A percentile compares a stretch with the other conserved stretches of the same genome.
These are phyloP conservation scores for Aspergillus sp. DNA, from an alignment of 2,329 filamentous ascomycete genomes.

Conservation along the genomic window DNA sequence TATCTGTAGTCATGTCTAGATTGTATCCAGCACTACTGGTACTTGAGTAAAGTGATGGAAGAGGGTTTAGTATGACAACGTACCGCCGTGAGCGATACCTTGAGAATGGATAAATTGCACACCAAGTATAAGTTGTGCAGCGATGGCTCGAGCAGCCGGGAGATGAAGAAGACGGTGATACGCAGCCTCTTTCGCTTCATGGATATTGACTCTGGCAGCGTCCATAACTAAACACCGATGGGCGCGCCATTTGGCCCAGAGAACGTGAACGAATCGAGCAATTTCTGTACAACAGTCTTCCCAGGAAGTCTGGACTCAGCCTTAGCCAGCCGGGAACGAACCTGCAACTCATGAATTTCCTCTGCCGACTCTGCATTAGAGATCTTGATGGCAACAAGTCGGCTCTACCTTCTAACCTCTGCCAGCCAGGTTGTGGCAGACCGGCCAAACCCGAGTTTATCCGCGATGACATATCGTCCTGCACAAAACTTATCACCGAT, in stretches of 20 bases:
- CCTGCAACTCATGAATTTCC: slow-evolving; percentile 4
- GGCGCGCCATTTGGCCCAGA: slow-evolving; percentile 13
- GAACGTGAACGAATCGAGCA: slow-evolving; percentile 12
- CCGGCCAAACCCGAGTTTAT: slow-evolving; percentile 11
- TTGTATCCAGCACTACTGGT: neutral
- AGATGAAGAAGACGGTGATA: slow-evolving; percentile 7
- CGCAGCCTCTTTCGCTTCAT: slow-evolving; percentile 10
- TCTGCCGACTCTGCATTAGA: slow-evolving; percentile 6
- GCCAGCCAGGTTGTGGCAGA: slow-evolving; percentile 11
- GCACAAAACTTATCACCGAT: neutral
- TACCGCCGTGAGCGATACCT: slow-evolving; percentile 18
- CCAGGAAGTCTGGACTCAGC: slow-evolving; percentile 4
- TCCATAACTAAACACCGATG: slow-evolving; percentile 13
- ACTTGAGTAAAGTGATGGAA: neutral
- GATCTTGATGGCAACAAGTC: slow-evolving; percentile 9
- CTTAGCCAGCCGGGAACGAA: slow-evolving; percentile 7
- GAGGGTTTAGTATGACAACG: slow-evolving; percentile 3
- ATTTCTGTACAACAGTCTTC: slow-evolving; percentile 7
- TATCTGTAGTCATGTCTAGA: too few species aligned
- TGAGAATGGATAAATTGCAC: slow-evolving; percentile 13
- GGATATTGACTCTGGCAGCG: slow-evolving; percentile 10
- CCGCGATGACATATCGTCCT: slow-evolving; percentile 3
- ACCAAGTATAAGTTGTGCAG: slow-evolving; percentile 13
- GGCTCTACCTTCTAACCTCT: slow-evolving; percentile 3
- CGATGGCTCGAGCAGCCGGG: slow-evolving; percentile 9